Percentiles rank a stretch among this genome's conserved stretches.
phyloP scores from a whole-genome alignment of 352 stramenopile species.

The Phytophthora lateralis region DNA sequence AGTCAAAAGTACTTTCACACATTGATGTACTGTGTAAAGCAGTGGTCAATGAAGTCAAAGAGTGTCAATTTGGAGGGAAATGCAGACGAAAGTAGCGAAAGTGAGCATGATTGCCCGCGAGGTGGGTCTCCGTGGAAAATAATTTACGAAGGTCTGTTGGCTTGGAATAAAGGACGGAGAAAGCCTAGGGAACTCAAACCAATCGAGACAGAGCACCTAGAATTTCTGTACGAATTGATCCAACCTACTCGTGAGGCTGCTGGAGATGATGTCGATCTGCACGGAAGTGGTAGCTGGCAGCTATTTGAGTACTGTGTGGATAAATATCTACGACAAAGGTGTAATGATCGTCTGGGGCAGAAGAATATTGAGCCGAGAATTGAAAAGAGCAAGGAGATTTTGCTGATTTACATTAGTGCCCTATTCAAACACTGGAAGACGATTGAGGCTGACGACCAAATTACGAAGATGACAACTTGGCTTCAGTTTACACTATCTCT shows the following conservation, averaged over 20 bases:
- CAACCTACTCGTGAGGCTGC: not conserved
- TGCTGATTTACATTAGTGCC: slow-evolving; percentile 16
- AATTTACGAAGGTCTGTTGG: slow-evolving; percentile 19
- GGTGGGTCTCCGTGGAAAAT: slow-evolving; percentile 16
- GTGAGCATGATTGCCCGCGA: not conserved
- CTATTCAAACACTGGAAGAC: slow-evolving; percentile 21
- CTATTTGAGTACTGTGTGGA: slow-evolving; percentile 28
- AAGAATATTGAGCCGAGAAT: not conserved
- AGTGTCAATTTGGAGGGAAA: not conserved
- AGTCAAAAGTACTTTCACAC: slow-evolving; percentile 17
- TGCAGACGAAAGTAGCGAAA: not conserved
- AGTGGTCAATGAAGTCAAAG: slow-evolving; percentile 1
- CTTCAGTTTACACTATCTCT: slow-evolving; percentile 18
- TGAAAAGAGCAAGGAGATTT: slow-evolving; percentile 2
- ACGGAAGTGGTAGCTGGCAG: slow-evolving; percentile 1
- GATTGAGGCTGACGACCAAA: not conserved
- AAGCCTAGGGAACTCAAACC: not conserved
- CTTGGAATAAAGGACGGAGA: slow-evolving; percentile 8
- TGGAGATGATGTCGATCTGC: not conserved
- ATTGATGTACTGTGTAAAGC: slow-evolving; percentile 5
- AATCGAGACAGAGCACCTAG: slow-evolving; percentile 36
- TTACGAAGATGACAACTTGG: slow-evolving; percentile 20
- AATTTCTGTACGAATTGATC: slow-evolving; percentile 22
- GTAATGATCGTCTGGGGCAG: not conserved
- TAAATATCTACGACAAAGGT: slow-evolving; percentile 7